A percentile compares a stretch with the other conserved stretches of the same genome.
Evolutionary conservation across 2,329 filamentous ascomycete species (phyloP).

Genomic region (Phaeosphaeria sp.): DNA sequence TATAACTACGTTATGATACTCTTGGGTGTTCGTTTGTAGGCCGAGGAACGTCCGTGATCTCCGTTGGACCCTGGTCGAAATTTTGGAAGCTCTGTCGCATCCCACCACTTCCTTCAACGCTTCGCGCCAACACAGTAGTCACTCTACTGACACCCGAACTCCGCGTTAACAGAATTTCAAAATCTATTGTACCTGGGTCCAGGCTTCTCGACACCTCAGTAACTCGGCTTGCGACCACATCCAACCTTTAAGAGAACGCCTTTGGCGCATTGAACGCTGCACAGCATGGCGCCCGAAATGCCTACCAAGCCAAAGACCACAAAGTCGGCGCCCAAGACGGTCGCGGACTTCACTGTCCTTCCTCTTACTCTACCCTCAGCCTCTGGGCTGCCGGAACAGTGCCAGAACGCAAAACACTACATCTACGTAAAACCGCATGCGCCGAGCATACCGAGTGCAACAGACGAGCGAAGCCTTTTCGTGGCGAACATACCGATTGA

Average conservation of each 20-base stretch:
- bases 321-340: constrained; percentile 33
- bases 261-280: not conserved
- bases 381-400: constrained; percentile 57
- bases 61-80: constrained; percentile 31
- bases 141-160: not conserved
- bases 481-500: constrained; percentile 89
- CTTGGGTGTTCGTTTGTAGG: not conserved
- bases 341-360: constrained; percentile 72
- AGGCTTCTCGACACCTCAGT: not conserved
- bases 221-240: not conserved
- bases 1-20: no score
- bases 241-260: no score
- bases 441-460: constrained; percentile 69
- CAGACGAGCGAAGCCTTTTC: constrained; percentile 81
- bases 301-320: constrained; percentile 20
- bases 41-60: constrained; percentile 31
- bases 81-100: constrained; percentile 29
- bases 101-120: constrained; percentile 6
- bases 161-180: not conserved
- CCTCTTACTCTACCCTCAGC: constrained; percentile 64
- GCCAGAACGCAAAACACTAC: constrained; percentile 70
- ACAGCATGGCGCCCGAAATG: constrained; percentile 25
- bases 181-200: not conserved
- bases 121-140: not conserved
- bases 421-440: constrained; percentile 85